Base-by-base conservation (phyloP, 2,329 filamentous ascomycete species). In the Eutypella sp. region DNA sequence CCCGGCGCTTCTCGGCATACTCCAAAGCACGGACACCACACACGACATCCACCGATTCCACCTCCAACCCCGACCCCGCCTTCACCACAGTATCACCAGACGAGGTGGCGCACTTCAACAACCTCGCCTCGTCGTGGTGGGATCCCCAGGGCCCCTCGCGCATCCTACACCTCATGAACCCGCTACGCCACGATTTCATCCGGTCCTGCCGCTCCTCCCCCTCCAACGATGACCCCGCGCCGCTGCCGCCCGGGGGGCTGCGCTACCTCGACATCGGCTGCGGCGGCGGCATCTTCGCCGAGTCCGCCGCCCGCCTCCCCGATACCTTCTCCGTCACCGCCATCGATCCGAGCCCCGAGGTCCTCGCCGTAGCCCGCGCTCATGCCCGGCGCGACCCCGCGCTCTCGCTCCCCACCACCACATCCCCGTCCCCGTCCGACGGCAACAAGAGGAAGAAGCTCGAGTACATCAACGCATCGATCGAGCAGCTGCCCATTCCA, bases 91-190 rank as follows among this genome's bases (percentile, higher is more conserved):
- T 99, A 68, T 95, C 95, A 59, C 79, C 87, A 44, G 81, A 85
- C 55, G 92, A 99, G 72, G 82, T 99, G 53, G 87, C 87, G 16
- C 93, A 99, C 73, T 99, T 99, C 79, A 90, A 90, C 61, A 82
- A 83, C 52, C 88, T 99, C 60, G 93, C 93, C 54, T 88, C 87
- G 54, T 85, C 85, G 59, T 99, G 93, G 93, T 99, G 93, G 93
- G 91, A 97, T 68, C 88, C 92, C 1, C 84, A 96, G 62, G 93
- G 93, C 42, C 85, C 92, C 6, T 96, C 90, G 4, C 83, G 92
- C 33, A 82, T 96, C 47, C 82, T 99, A 2, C 93, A 99, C 68
- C 84, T 96, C 55, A 97, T 99, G 92, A 97, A 99, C 70, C 93
- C 93, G 2, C 81, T 96, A 39, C 90, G 93, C 27, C 91, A 97